These are phyloP conservation scores for Butyriboletus loyo DNA, from an alignment of 768 basidiomycete genomes.

Conservation along the genomic window DNA sequence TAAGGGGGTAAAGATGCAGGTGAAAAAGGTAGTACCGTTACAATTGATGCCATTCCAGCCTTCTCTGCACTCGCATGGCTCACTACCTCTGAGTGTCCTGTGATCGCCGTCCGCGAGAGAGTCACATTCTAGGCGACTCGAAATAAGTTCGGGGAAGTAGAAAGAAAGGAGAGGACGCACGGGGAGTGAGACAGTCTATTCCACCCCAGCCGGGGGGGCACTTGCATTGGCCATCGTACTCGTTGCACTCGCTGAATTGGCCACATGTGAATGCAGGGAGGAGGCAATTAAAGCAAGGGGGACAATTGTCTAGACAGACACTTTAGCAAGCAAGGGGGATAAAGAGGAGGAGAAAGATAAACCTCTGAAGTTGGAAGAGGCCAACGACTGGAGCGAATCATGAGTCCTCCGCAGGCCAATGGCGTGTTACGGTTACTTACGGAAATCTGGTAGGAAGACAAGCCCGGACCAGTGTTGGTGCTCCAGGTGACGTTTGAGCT, in stretches of 20 bases:
- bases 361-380: constrained; percentile 19
- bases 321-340: neutral
- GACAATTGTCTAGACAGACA: constrained; percentile 51
- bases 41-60: constrained; percentile 98
- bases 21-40: constrained; percentile 62
- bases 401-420: constrained; percentile 13
- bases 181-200: constrained; percentile 88
- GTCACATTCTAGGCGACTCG: constrained; percentile 69
- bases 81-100: constrained; percentile 73
- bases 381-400: constrained; percentile 14
- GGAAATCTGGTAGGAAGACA: constrained; percentile 25
- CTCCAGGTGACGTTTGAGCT: constrained; percentile 18
- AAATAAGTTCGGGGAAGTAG: neutral
- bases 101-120: constrained; percentile 89
- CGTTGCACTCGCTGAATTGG: constrained; percentile 87
- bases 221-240: constrained; percentile 92
- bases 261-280: constrained; percentile 90
- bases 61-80: constrained; percentile 84
- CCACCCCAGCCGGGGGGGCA: constrained; percentile 98
- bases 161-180: constrained; percentile 49
- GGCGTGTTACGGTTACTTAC: constrained; percentile 12
- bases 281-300: constrained; percentile 95
- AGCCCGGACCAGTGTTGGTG: constrained; percentile 5
- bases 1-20: neutral
- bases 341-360: neutral